Conservation (phyloP, 1,284 basidiomycete species). For the Melampsora larici-populina region DNA sequence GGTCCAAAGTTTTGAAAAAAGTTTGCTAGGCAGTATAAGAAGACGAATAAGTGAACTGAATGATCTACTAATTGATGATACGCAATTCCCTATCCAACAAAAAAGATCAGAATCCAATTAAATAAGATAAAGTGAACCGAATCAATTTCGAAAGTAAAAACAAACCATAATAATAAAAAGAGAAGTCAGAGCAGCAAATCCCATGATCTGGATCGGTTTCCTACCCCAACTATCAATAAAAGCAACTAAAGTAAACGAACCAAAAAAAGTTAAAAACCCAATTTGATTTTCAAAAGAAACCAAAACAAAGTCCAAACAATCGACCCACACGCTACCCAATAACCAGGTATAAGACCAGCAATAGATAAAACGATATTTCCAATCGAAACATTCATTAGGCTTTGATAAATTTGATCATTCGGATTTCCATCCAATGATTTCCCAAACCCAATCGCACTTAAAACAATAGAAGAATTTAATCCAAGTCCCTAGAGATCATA, state of each 20-base stretch:
- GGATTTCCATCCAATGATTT: slow-evolving; percentile 52
- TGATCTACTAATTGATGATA: slow-evolving; percentile 59
- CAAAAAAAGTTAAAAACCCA: not conserved
- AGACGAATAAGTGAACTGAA: slow-evolving; percentile 58
- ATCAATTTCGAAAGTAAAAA: slow-evolving; percentile 58
- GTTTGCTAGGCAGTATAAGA: slow-evolving; percentile 58
- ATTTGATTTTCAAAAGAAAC: not conserved
- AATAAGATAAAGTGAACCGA: slow-evolving; percentile 68
- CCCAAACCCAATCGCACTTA: slow-evolving; percentile 60
- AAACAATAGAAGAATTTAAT: slow-evolving; percentile 69
- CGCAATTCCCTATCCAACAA: slow-evolving; percentile 52
- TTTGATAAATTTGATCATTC: slow-evolving; percentile 54
- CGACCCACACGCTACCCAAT: slow-evolving; percentile 62
- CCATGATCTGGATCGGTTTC: slow-evolving; percentile 73
- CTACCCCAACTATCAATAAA: slow-evolving; percentile 70
- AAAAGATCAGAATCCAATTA: slow-evolving; percentile 55
- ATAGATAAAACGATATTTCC: slow-evolving; percentile 62
- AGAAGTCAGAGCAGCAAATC: slow-evolving; percentile 67
- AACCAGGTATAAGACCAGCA: slow-evolving; percentile 71
- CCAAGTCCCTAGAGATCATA: slow-evolving; percentile 62
- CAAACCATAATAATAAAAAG: slow-evolving; percentile 64
- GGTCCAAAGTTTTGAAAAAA: slow-evolving; percentile 57
- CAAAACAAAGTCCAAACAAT: no score
- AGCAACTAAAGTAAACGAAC: slow-evolving; percentile 55
- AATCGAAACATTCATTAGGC: slow-evolving; percentile 55